Percentiles rank a stretch among this genome's conserved stretches.
Evolutionary conservation across 129 eudicot genomes (phyloP).

Genomic region (Arctium lappa): DNA sequence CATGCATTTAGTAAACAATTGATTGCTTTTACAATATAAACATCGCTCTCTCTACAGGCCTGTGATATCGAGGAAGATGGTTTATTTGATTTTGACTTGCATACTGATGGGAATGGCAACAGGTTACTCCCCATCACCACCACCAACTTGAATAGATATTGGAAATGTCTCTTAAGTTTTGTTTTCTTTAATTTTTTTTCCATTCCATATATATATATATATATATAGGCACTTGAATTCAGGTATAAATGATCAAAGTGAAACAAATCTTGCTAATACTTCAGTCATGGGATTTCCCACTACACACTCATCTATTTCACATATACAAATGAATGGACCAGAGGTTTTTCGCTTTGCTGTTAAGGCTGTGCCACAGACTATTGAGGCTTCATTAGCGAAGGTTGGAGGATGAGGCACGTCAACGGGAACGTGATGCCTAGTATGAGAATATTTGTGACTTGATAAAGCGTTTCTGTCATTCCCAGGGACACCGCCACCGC

Average conservation of each 20-base stretch:
- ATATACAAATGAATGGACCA: slow-evolving; percentile 78
- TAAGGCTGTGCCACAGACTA: slow-evolving; percentile 73
- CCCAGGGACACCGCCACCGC: too few species aligned
- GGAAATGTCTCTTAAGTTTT: neutral
- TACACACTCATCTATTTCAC: slow-evolving; percentile 42
- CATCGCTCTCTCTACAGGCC: slow-evolving; percentile 37
- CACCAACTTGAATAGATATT: neutral
- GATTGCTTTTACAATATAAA: neutral
- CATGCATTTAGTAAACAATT: neutral
- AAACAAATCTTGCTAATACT: slow-evolving; percentile 35
- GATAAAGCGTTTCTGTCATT: too few species aligned
- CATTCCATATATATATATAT: neutral
- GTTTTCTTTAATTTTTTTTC: neutral
- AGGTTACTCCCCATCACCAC: slow-evolving; percentile 34
- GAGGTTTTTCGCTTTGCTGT: slow-evolving; percentile 79
- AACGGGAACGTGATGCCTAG: too few species aligned
- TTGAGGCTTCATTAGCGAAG: slow-evolving; percentile 60
- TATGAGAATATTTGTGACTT: too few species aligned
- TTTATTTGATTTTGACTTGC: slow-evolving; percentile 72
- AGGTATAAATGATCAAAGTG: slow-evolving; percentile 24
- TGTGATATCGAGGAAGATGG: slow-evolving; percentile 75
- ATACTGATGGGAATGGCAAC: slow-evolving; percentile 69
- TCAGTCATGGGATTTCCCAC: slow-evolving; percentile 49
- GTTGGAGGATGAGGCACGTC: slow-evolving; percentile 23
- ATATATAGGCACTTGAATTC: slow-evolving; percentile 55